Evolutionary conservation across 345 rosid species (phyloP).

Genomic region (Syzygium jambos): DNA sequence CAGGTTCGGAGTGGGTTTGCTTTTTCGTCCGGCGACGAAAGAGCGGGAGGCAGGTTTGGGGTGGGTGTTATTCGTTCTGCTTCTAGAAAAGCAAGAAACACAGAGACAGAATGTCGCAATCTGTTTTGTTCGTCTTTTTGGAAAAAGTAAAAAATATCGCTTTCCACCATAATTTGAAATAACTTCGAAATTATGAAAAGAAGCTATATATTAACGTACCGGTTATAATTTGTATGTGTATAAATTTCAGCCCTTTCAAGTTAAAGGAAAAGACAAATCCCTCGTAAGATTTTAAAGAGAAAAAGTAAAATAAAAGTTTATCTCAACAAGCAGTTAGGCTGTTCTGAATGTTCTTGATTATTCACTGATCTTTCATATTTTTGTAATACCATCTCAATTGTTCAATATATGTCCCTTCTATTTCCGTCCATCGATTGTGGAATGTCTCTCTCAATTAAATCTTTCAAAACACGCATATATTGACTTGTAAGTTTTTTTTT

Average conservation of each 20-base stretch:
- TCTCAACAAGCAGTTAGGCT: neutral
- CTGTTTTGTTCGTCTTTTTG: neutral
- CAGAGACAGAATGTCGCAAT: neutral
- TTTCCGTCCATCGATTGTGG: neutral
- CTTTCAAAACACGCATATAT: neutral
- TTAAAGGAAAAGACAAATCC: neutral
- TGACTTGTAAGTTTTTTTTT: neutral
- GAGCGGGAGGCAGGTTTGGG: neutral
- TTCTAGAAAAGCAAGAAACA: neutral
- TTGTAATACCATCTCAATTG: fast-evolving
- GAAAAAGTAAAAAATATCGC: neutral
- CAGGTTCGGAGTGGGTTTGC: neutral
- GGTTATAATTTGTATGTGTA: neutral
- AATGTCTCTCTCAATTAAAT: neutral
- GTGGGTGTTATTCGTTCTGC: neutral
- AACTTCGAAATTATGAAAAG: neutral
- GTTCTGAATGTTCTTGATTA: neutral
- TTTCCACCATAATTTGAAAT: neutral
- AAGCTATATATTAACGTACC: neutral
- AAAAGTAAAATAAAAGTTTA: neutral
- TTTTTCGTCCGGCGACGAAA: neutral
- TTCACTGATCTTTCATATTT: fast-evolving
- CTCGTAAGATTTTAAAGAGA: neutral
- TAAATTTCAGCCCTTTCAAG: neutral
- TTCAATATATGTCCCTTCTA: fast-evolving